These are phyloP conservation scores for Fusarium nelsonii DNA, from an alignment of 2,329 filamentous ascomycete species.

Conservation along the genomic window DNA sequence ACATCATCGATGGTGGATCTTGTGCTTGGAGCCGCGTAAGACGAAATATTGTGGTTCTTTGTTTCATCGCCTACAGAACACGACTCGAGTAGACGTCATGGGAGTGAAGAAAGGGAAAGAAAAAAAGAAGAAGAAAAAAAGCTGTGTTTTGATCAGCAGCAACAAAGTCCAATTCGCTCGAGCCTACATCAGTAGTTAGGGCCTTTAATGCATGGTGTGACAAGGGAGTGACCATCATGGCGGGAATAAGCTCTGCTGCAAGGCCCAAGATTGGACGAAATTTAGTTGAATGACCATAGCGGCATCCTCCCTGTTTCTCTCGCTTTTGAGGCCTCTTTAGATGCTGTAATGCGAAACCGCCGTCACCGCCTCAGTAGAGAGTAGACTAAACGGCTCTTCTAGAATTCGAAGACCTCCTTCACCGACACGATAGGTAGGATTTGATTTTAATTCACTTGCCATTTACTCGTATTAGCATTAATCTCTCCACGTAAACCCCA, in stretches of 20 bases:
- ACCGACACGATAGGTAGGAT: constrained; percentile 1
- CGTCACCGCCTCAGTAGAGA: constrained; percentile 27
- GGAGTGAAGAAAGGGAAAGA: background rate
- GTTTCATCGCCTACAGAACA: constrained; percentile 34
- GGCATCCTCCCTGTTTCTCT: constrained; percentile 23
- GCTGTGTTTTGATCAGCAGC: constrained; percentile 38
- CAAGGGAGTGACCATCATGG: constrained; percentile 30
- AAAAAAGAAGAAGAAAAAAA: background rate
- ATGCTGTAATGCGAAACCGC: constrained; percentile 5
- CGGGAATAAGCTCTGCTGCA: constrained; percentile 41
- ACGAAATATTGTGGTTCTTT: constrained; percentile 40
- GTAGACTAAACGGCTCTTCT: background rate
- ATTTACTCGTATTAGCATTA: constrained; percentile 13
- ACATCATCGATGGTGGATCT: constrained; percentile 24
- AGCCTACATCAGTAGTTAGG: background rate
- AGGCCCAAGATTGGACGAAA: constrained; percentile 39
- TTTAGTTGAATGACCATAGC: constrained; percentile 28
- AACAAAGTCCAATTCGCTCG: constrained; percentile 2
- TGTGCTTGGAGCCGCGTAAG: constrained; percentile 25
- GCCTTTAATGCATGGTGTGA: constrained; percentile 39
- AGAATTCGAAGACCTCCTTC: constrained; percentile 4
- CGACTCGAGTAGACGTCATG: constrained; percentile 40
- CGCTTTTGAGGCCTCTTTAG: constrained; percentile 30
- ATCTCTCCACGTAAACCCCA: constrained; percentile 12
- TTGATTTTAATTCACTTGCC: background rate